phyloP scores from a whole-genome alignment of 2,329 filamentous ascomycete species.

The Aspergillus amoenus region DNA sequence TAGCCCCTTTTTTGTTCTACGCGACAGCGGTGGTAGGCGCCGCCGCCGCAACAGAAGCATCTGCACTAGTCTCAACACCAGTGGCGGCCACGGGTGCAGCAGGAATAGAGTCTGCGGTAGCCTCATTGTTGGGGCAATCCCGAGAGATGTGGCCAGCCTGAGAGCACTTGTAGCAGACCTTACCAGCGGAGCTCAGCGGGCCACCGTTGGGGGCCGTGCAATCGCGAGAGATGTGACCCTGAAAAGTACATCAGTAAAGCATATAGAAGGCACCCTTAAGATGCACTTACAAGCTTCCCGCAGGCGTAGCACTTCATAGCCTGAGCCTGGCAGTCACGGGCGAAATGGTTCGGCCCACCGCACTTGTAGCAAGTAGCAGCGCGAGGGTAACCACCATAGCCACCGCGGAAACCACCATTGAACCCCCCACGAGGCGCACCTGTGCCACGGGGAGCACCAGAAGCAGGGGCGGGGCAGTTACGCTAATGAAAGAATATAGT shows the following conservation, averaged over 20 bases:
- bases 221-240: slow-evolving; percentile 86
- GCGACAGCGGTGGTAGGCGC: slow-evolving; percentile 46
- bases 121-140: slow-evolving; percentile 79
- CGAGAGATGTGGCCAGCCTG: slow-evolving; percentile 95
- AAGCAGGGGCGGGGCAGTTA: slow-evolving; percentile 76
- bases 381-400: slow-evolving; percentile 60
- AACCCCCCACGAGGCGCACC: slow-evolving; percentile 67
- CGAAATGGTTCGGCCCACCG: slow-evolving; percentile 92
- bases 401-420: slow-evolving; percentile 67
- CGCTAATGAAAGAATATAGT: slow-evolving; percentile 53
- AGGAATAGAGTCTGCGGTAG: slow-evolving; percentile 33
- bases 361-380: slow-evolving; percentile 69
- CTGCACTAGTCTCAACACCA: slow-evolving; percentile 41
- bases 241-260: neutral
- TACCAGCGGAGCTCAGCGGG: slow-evolving; percentile 90
- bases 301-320: slow-evolving; percentile 99
- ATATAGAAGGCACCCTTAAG: neutral
- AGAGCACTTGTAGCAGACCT: slow-evolving; percentile 98
- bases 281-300: slow-evolving; percentile 67
- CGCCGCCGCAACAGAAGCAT: slow-evolving; percentile 32
- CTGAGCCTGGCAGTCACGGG: slow-evolving; percentile 96
- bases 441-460: slow-evolving; percentile 61
- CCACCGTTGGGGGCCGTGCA: slow-evolving; percentile 97
- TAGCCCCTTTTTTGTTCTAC: slow-evolving; percentile 27
- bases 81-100: slow-evolving; percentile 29